phyloP scores from a whole-genome alignment of 2,329 filamentous ascomycete species.

The Phialophora expanda region DNA sequence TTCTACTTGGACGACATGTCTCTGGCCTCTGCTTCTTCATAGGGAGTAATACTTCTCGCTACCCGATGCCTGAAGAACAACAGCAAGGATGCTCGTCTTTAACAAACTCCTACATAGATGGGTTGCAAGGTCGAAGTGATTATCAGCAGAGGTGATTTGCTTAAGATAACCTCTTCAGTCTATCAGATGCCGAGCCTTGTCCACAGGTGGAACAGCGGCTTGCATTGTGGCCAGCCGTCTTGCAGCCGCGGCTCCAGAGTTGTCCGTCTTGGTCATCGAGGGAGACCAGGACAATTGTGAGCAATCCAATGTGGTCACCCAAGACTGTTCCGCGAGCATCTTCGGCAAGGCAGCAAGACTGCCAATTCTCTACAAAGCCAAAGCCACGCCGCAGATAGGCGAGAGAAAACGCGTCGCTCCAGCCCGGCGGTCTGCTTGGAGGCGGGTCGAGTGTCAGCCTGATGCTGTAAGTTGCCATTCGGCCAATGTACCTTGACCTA shows the following conservation, averaged over 20 bases:
- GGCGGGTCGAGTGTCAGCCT: not conserved
- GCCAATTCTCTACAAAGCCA: slow-evolving; percentile 39
- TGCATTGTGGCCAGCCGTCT: slow-evolving; percentile 58
- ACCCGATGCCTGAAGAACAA: not conserved
- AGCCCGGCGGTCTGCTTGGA: not conserved
- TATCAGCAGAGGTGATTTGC: not conserved
- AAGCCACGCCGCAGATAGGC: not conserved
- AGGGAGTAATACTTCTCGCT: not conserved
- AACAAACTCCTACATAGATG: not conserved
- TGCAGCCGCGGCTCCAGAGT: slow-evolving; percentile 55
- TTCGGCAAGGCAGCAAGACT: slow-evolving; percentile 56
- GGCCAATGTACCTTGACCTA: not conserved
- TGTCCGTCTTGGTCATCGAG: slow-evolving; percentile 61
- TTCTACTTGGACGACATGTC: not conserved
- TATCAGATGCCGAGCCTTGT: not conserved
- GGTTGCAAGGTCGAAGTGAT: not conserved
- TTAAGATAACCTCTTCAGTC: not conserved
- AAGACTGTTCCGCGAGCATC: slow-evolving; percentile 55
- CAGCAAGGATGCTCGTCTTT: not conserved
- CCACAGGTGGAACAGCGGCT: slow-evolving; percentile 54
- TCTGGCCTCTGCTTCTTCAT: not conserved
- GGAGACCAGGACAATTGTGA: slow-evolving; percentile 60
- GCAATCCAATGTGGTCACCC: slow-evolving; percentile 57
- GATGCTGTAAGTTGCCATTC: not conserved
- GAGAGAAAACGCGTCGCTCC: not conserved